phyloP scores from a whole-genome alignment of 2,329 filamentous ascomycete species.

The Calonectria hongkongensis region DNA sequence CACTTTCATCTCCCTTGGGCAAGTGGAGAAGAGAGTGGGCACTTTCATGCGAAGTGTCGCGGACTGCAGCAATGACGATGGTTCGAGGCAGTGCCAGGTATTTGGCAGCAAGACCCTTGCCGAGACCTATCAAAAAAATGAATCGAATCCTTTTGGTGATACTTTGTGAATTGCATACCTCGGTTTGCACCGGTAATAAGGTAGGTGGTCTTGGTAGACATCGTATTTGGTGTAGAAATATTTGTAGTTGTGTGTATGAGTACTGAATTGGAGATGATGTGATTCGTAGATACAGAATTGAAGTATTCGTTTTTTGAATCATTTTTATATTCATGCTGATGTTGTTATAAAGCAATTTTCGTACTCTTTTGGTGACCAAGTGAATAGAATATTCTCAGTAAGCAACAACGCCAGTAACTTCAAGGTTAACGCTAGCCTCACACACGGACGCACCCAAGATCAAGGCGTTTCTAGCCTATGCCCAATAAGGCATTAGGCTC shows the following conservation, averaged over 20 bases:
- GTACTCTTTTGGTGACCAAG: not conserved
- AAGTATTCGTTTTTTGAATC: not conserved
- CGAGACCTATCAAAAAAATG: not conserved
- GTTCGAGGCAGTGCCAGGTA: not conserved
- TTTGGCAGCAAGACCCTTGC: not conserved
- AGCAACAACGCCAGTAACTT: not conserved
- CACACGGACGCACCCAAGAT: too few relatives aligned
- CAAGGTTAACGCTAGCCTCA: too few relatives aligned
- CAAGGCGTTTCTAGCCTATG: not conserved
- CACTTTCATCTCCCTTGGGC: not conserved
- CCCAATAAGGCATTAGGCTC: not conserved
- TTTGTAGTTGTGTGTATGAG: too few relatives aligned
- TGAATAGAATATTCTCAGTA: not conserved
- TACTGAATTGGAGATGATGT: not conserved
- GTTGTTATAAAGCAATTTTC: not conserved
- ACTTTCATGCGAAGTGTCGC: not conserved
- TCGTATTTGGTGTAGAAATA: not conserved
- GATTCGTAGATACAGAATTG: not conserved
- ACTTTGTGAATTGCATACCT: not conserved
- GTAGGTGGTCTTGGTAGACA: not conserved
- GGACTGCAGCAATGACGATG: not conserved
- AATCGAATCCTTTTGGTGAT: not conserved
- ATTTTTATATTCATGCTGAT: not conserved
- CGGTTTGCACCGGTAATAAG: not conserved
- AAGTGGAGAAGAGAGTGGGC: not conserved